phyloP scores from a whole-genome alignment of 2,329 filamentous ascomycete species.

The Monilinia fructicola region DNA sequence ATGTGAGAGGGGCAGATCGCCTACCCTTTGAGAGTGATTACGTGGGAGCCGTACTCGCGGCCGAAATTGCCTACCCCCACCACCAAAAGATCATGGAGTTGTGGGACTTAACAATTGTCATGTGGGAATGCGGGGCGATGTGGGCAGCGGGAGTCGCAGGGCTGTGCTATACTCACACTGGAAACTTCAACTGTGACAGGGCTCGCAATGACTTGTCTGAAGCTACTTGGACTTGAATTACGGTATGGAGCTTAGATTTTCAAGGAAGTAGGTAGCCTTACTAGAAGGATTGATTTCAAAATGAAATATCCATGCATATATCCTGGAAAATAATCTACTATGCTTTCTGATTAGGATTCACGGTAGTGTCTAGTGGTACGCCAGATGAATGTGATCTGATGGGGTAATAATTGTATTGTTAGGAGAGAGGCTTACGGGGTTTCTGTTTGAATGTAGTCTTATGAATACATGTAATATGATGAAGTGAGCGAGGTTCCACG shows the following conservation, averaged over 20 bases:
- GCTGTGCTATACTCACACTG: conserved; percentile 5
- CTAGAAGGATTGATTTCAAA: background rate
- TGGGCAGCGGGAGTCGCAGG: conserved; percentile 9
- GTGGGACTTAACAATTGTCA: conserved; percentile 5
- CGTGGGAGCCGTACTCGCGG: conserved; percentile 8
- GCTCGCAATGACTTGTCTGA: conserved; percentile 13
- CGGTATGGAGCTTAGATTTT: background rate
- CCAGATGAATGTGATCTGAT: no score
- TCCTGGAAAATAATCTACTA: no score
- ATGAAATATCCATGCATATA: no score
- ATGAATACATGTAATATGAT: conserved; percentile 47
- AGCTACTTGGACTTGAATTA: conserved; percentile 9
- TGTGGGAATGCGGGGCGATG: conserved; percentile 9
- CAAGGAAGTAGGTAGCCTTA: background rate
- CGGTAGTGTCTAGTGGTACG: no score
- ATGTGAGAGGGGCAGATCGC: background rate
- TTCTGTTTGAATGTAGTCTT: conserved; percentile 35
- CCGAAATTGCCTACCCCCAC: background rate
- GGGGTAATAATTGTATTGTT: background rate
- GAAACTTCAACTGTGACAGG: conserved; percentile 13
- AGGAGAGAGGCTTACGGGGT: conserved; percentile 45
- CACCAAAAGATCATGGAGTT: conserved; percentile 9
- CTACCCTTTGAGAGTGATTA: conserved; percentile 4
- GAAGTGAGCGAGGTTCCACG: conserved; percentile 53
- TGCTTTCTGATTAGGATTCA: no score